Base-by-base conservation (phyloP, 805 yeast species). In the Yamadazyma laniorum region DNA sequence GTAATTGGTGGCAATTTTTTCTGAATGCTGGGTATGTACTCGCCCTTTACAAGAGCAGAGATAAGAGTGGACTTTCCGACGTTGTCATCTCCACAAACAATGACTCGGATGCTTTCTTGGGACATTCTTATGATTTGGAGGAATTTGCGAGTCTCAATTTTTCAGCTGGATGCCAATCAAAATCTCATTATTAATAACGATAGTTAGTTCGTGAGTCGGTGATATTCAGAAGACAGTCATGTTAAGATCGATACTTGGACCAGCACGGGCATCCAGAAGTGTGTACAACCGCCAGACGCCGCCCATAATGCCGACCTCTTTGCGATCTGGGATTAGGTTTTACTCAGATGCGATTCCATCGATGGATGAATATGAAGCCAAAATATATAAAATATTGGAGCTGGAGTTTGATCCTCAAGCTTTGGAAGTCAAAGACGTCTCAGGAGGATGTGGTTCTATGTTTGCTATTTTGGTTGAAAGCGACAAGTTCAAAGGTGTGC, bases 361-460 rank as follows among this genome's bases (percentile, higher is more conserved):
- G 23, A 67, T 73, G 70, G 81, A 71, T 44, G 79, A 71, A 13
- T 81, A 82, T 52, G 96, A 89, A 59, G 57, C 65, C 35, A 70
- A 80, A 56, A 75, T 89, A 18, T 81, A 67, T 52, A 63, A 70
- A 18, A 78, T 78, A 39, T 65, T 89, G 27, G 52, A 69, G 8
- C 59, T 67, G 17, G 72, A 72, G 38, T 75, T 91, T 33, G 48
- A 66, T 5, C 97, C 99, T 2, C 58, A 63, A 21, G 62, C 61
- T 25, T 64, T 90, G 32, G 70, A 72, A 18, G 97, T 91, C 5
- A 69, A 72, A 47, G 98, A 91, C 56, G 80, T 91, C 6, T 82
- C 93, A 18, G 98, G 71, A 14, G 99, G 99, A 1, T 93, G 99
- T 63, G 99, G 99, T 1, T 89, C 97, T 5, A 93, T 93, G 99